Evolutionary conservation across 805 yeast genomes (phyloP), one percentile per base, ranked within the genome.

Genomic region (Monosporozyma unispora): DNA sequence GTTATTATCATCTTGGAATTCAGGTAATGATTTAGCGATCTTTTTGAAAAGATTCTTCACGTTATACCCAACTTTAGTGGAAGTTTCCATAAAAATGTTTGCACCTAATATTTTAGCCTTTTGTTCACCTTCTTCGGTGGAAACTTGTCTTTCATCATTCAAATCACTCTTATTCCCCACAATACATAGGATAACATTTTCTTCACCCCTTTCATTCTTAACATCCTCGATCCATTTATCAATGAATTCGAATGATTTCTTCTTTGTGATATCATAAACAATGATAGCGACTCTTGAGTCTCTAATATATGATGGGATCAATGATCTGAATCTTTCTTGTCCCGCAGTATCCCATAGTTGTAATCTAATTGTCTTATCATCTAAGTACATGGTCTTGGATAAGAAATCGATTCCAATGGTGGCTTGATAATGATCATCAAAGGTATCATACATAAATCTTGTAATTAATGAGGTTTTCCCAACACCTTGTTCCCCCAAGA

Each of bases 321-420:
- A 77, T 16, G 96, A 85, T 62, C 98, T 76, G 73, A 93, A 93
- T 58, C 99, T 73, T 67, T 93, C 99, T 69, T 90, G 98, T 14
- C 98, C 96, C 1, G 96, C 96, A 3, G 98, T 90, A 66, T 90
- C 98, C 98, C 99, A 93, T 51, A 93, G 72, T 70, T 93, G 99
- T 54, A 93, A 75, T 60, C 99, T 77, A 39, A 93, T 87, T 3
- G 99, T 93, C 57, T 91, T 89, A 67, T 93, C 98, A 57, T 95
- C 96, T 46, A 93, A 73, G 66, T 93, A 93, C 95, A 88, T 87
- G 4, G 96, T 89, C 64, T 87, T 91, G 38, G 95, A 86, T 56
- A 93, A 77, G 63, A 93, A 93, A 66, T 93, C 98, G 54, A 93
- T 93, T 23, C 99, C 99, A 48, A 93, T 89, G 0, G 99, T 91